A percentile compares a stretch with the other conserved stretches of the same genome.
These are phyloP conservation scores for Lactifluus subvellereus DNA, from an alignment of 768 basidiomycete species.

Conservation along the genomic window DNA sequence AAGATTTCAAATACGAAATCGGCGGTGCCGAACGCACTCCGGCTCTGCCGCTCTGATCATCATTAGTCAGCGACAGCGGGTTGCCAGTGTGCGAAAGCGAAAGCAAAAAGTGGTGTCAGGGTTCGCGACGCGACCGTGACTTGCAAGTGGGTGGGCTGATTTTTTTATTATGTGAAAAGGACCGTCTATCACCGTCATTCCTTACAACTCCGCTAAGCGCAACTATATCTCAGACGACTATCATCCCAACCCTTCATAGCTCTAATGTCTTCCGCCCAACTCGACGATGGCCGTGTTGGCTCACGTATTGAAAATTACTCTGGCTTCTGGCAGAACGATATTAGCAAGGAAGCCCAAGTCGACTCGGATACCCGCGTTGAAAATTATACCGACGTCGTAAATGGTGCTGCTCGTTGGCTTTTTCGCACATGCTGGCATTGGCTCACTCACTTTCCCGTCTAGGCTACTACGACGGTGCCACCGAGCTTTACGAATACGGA, in stretches of 20 bases:
- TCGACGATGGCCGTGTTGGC: constrained; percentile 35
- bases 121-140: neutral
- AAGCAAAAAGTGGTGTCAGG: constrained; percentile 3
- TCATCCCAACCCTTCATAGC: neutral
- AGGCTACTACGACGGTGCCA: constrained; percentile 98
- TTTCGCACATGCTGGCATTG: neutral
- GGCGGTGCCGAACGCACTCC: too few relatives aligned
- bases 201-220: too few relatives aligned
- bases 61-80: too few relatives aligned
- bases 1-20: too few relatives aligned
- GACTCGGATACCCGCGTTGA: constrained; percentile 70
- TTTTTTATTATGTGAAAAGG: constrained; percentile 2
- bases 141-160: constrained; percentile 5
- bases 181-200: neutral
- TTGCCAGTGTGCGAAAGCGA: neutral
- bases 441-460: neutral
- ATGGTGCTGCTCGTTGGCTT: constrained; percentile 49
- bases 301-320: constrained; percentile 80
- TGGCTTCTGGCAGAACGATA: constrained; percentile 87
- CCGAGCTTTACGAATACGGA: constrained; percentile 91
- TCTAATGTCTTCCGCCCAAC: constrained; percentile 21
- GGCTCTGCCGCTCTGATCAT: too few relatives aligned
- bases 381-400: constrained; percentile 89
- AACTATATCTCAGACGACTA: too few relatives aligned
- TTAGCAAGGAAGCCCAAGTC: constrained; percentile 54